Percentiles rank a stretch among this genome's conserved stretches.
phyloP scores from a whole-genome alignment of 768 basidiomycete genomes.

The Leucosporidium scottii region DNA sequence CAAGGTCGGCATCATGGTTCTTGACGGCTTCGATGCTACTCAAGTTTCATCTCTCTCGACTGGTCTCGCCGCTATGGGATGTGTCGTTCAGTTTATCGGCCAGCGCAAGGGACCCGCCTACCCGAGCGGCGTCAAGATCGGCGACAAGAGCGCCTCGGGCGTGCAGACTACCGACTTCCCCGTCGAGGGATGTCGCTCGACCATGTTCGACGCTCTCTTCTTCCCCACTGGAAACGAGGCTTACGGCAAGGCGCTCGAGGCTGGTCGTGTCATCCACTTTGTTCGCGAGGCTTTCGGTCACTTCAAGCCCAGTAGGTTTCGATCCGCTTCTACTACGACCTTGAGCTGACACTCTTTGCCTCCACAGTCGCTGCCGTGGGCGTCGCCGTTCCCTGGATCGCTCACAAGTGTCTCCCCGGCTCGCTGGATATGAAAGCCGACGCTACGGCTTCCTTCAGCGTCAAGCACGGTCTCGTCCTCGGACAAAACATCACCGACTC shows the following conservation, averaged over 20 bases:
- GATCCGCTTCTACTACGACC: neutral
- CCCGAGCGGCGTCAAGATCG: slow-evolving; percentile 28
- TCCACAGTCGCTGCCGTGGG: slow-evolving; percentile 63
- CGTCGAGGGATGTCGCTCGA: slow-evolving; percentile 64
- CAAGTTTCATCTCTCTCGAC: slow-evolving; percentile 58
- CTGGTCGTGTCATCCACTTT: slow-evolving; percentile 72
- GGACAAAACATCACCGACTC: slow-evolving; percentile 33
- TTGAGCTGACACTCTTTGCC: neutral
- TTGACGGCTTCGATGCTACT: slow-evolving; percentile 62
- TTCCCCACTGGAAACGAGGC: slow-evolving; percentile 60
- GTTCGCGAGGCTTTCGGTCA: slow-evolving; percentile 48
- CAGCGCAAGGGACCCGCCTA: slow-evolving; percentile 55
- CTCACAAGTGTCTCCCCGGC: slow-evolving; percentile 43
- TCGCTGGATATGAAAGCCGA: slow-evolving; percentile 37
- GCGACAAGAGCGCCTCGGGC: slow-evolving; percentile 36
- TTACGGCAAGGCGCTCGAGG: slow-evolving; percentile 55
- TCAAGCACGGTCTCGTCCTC: slow-evolving; percentile 43
- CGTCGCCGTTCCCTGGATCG: slow-evolving; percentile 42
- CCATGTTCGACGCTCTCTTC: slow-evolving; percentile 72
- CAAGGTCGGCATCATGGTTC: slow-evolving; percentile 63
- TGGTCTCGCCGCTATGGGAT: slow-evolving; percentile 51
- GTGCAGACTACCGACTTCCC: slow-evolving; percentile 55
- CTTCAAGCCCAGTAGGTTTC: slow-evolving; percentile 17
- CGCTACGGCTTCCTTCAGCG: slow-evolving; percentile 29
- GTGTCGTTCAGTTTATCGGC: slow-evolving; percentile 61